phyloP scores from a whole-genome alignment of 148 eudicot genomes.

The Rhododendron ferrugineum region DNA sequence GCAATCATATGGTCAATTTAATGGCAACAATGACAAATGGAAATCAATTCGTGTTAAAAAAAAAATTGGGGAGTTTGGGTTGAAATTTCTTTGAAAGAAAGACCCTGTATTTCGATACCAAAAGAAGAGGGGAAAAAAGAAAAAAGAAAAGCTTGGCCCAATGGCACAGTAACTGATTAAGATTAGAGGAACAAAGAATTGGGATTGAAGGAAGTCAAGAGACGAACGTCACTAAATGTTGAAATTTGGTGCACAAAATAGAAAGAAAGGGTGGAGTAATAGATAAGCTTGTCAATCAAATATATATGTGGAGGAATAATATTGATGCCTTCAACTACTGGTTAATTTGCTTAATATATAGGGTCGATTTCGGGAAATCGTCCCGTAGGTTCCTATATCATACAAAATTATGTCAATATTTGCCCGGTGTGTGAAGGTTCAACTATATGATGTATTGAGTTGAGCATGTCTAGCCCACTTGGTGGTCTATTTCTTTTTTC shows the following conservation, averaged over 20 bases:
- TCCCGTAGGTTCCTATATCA: neutral
- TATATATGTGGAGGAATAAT: neutral
- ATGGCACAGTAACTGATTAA: neutral
- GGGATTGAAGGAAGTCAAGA: slow-evolving; percentile 2
- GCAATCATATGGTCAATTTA: neutral
- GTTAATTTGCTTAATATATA: neutral
- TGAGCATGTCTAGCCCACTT: neutral
- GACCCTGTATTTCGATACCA: neutral
- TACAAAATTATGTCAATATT: neutral
- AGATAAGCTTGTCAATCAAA: neutral
- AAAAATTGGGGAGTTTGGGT: neutral
- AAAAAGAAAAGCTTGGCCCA: neutral
- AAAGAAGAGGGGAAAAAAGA: neutral
- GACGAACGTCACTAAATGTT: neutral
- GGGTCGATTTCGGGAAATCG: neutral
- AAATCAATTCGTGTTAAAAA: neutral
- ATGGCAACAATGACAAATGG: neutral
- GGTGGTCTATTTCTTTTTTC: neutral
- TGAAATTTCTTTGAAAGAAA: neutral
- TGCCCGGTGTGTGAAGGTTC: too few species aligned
- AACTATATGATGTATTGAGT: neutral
- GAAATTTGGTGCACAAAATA: neutral
- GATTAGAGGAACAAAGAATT: neutral
- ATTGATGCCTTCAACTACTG: neutral
- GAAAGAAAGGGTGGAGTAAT: neutral